Conservation (phyloP, 371 early-diverging fungal genomes). For the Mucor lusitanicus region DNA sequence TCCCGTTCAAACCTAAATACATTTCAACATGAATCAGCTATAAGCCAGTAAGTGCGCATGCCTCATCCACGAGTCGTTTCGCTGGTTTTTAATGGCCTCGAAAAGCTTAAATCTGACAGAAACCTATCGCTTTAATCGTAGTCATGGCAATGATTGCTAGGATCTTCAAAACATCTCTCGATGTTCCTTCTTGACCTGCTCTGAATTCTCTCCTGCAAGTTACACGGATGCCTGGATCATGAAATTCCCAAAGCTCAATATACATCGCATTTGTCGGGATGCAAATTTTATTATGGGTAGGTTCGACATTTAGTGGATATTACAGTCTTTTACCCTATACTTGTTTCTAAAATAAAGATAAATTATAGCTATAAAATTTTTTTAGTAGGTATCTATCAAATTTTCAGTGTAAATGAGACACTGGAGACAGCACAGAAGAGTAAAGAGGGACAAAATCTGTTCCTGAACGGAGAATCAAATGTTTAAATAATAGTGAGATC, state of each 20-base stretch:
- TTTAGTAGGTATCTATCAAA: too few relatives aligned
- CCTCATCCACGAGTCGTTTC: not conserved
- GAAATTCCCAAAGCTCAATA: not conserved
- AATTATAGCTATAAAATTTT: too few relatives aligned
- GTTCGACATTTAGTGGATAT: too few relatives aligned
- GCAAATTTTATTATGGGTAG: too few relatives aligned
- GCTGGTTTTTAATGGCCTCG: not conserved
- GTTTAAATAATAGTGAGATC: too few relatives aligned
- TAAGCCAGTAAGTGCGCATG: not conserved
- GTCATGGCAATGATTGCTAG: not conserved
- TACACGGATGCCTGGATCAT: not conserved
- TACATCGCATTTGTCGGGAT: too few relatives aligned
- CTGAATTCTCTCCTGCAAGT: not conserved
- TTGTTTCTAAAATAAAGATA: too few relatives aligned
- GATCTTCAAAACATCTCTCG: not conserved
- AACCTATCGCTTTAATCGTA: not conserved
- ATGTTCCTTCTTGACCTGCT: not conserved
- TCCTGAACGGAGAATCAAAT: too few relatives aligned
- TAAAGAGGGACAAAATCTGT: too few relatives aligned
- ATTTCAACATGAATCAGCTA: not conserved
- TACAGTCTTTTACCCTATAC: too few relatives aligned
- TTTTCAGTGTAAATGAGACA: too few relatives aligned
- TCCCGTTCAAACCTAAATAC: not conserved
- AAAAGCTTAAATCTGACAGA: not conserved
- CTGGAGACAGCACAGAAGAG: too few relatives aligned